Percentiles rank a stretch among this genome's conserved stretches.
phyloP scores from a whole-genome alignment of 495 filamentous ascomycete species.

The Penicillium flavigenum region DNA sequence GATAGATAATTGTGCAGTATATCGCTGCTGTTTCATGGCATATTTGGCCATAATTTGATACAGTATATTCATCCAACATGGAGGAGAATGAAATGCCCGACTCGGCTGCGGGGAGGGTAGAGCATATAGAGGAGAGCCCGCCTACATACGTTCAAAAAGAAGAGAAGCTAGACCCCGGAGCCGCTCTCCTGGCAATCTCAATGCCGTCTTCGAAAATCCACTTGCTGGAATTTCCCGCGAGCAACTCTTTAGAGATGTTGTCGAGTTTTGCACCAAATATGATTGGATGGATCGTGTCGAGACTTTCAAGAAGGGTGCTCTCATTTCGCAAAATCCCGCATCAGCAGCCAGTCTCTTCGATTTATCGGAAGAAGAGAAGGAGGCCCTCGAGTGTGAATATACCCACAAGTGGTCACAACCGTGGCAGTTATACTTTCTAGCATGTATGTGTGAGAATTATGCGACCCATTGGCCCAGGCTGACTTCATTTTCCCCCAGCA shows the following conservation, averaged over 20 bases:
- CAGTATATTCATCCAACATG: conserved; percentile 2
- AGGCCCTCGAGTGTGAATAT: conserved; percentile 45
- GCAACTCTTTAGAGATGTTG: conserved; percentile 49
- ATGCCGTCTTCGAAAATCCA: conserved; percentile 49
- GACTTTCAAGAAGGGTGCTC: conserved; percentile 53
- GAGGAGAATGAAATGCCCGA: conserved; percentile 11
- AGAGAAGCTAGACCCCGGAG: conserved; percentile 16
- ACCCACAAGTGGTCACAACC: conserved; percentile 59
- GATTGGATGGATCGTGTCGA: conserved; percentile 44
- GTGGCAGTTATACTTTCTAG: conserved; percentile 55
- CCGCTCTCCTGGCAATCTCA: conserved; percentile 23
- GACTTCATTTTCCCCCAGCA: conserved; percentile 15
- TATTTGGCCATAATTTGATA: not conserved
- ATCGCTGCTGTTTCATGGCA: too few species aligned
- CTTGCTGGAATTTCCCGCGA: conserved; percentile 49
- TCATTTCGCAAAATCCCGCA: conserved; percentile 51
- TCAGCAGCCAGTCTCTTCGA: conserved; percentile 40
- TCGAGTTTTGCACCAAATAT: conserved; percentile 47
- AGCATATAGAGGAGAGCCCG: conserved; percentile 9
- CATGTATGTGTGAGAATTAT: conserved; percentile 36
- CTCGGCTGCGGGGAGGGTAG: not conserved
- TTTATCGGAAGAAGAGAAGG: conserved; percentile 47
- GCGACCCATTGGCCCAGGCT: conserved; percentile 12
- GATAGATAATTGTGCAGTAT: not conserved
- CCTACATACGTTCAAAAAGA: conserved; percentile 16